A percentile compares a stretch with the other conserved stretches of the same genome.
Conservation (phyloP, 2,329 filamentous ascomycete species). For the Aspergillus latus region DNA sequence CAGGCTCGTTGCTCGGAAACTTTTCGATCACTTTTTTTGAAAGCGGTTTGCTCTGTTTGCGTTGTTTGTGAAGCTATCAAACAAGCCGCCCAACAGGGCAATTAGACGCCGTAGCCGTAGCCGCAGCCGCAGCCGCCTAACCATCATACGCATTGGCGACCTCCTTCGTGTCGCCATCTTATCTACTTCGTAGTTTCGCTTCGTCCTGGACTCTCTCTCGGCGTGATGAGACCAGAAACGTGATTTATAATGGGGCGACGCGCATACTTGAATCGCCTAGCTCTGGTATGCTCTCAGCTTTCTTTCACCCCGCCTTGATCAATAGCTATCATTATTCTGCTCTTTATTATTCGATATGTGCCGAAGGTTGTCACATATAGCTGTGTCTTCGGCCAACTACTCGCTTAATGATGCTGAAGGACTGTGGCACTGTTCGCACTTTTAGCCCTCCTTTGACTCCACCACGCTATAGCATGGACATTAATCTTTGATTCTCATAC, state of each 20-base stretch:
- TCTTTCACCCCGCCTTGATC: not conserved
- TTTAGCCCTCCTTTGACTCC: not conserved
- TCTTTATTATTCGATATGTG: not conserved
- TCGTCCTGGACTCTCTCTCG: not conserved
- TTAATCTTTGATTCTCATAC: not conserved
- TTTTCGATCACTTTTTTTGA: slow-evolving; percentile 36
- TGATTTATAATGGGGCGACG: slow-evolving; percentile 43
- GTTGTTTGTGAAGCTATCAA: slow-evolving; percentile 26
- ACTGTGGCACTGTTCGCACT: too few species aligned
- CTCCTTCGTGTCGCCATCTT: not conserved
- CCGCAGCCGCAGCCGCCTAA: slow-evolving; percentile 14
- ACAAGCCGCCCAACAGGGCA: not conserved
- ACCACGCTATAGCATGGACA: not conserved
- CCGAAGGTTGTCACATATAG: not conserved
- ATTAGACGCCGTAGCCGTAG: slow-evolving; percentile 19
- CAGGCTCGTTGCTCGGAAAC: slow-evolving; percentile 27
- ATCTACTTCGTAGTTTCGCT: not conserved
- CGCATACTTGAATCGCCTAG: slow-evolving; percentile 46
- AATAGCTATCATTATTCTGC: not conserved
- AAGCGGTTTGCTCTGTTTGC: slow-evolving; percentile 27
- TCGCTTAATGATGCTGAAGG: too few species aligned
- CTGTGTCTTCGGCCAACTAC: not conserved
- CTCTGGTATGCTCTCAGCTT: slow-evolving; percentile 41
- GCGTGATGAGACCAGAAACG: not conserved
- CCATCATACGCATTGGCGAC: not conserved